Conservation (phyloP, 2,329 filamentous ascomycete genomes). For the Colletotrichum sidae region DNA sequence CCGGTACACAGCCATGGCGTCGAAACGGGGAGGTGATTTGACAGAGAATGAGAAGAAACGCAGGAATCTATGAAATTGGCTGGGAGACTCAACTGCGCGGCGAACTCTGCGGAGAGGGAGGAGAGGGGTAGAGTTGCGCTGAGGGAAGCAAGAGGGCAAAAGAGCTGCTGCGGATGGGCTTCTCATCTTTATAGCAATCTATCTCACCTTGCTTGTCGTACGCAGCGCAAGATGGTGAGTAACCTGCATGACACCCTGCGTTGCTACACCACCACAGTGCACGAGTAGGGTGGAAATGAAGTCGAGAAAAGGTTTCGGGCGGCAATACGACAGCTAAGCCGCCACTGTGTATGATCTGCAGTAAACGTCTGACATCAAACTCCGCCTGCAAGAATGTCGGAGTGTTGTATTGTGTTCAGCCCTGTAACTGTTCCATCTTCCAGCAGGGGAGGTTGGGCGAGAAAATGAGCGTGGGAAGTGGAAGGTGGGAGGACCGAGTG, state of each 20-base stretch:
- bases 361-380: conserved; percentile 6
- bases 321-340: conserved; percentile 28
- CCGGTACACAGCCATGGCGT: conserved; percentile 13
- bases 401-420: conserved; percentile 28
- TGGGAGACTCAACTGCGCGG: conserved; percentile 35
- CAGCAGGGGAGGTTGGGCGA: conserved; percentile 12
- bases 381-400: conserved; percentile 20
- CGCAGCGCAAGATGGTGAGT: too few species aligned
- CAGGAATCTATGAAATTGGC: conserved; percentile 31
- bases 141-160: too few species aligned
- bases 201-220: too few species aligned
- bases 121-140: conserved; percentile 37
- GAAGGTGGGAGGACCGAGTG: not conserved
- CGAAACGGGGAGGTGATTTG: conserved; percentile 36
- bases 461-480: not conserved
- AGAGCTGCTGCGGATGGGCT: conserved; percentile 18
- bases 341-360: conserved; percentile 32
- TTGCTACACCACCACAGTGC: too few species aligned
- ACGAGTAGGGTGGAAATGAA: conserved; percentile 24
- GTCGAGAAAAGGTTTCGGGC: conserved; percentile 38
- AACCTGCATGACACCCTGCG: too few species aligned
- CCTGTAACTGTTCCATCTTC: conserved; percentile 7
- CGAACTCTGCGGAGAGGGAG: conserved; percentile 30
- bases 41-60: conserved; percentile 5
- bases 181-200: conserved; percentile 35